Evolutionary conservation across 1,139 yeast species (phyloP).

Genomic region (Debaryomycetaceae sp.): DNA sequence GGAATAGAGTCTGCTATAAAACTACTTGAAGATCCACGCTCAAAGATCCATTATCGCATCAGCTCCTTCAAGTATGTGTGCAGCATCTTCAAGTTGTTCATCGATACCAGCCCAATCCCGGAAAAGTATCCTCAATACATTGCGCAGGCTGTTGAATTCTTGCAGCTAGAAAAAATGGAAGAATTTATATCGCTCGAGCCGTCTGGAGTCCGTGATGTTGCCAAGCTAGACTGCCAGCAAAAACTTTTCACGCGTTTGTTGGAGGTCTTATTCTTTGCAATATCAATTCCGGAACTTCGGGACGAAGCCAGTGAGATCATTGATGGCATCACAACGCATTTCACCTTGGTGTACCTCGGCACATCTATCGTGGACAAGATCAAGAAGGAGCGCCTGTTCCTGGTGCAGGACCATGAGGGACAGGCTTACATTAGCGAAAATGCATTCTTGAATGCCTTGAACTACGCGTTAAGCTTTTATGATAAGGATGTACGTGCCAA

Average conservation of each 20-base stretch:
- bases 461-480: slow-evolving; percentile 74
- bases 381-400: slow-evolving; percentile 60
- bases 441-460: slow-evolving; percentile 62
- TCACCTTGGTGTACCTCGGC: slow-evolving; percentile 66
- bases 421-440: slow-evolving; percentile 58
- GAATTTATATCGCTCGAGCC: slow-evolving; percentile 25
- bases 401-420: slow-evolving; percentile 75
- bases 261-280: slow-evolving; percentile 64
- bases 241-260: slow-evolving; percentile 48
- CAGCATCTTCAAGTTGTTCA: slow-evolving; percentile 54
- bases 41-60: slow-evolving; percentile 55
- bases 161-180: slow-evolving; percentile 33
- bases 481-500: slow-evolving; percentile 56
- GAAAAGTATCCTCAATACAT: slow-evolving; percentile 39
- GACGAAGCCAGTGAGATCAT: slow-evolving; percentile 57
- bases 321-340: slow-evolving; percentile 65
- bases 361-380: slow-evolving; percentile 63
- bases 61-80: slow-evolving; percentile 71
- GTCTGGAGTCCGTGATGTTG: slow-evolving; percentile 36
- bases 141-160: slow-evolving; percentile 33
- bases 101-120: slow-evolving; percentile 59
- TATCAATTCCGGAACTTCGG: slow-evolving; percentile 63
- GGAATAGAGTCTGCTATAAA: slow-evolving; percentile 69
- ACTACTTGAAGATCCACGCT: slow-evolving; percentile 55
- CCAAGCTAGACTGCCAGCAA: slow-evolving; percentile 48